phyloP scores from a whole-genome alignment of 1,284 basidiomycete species.

The Coniophora puteana region DNA sequence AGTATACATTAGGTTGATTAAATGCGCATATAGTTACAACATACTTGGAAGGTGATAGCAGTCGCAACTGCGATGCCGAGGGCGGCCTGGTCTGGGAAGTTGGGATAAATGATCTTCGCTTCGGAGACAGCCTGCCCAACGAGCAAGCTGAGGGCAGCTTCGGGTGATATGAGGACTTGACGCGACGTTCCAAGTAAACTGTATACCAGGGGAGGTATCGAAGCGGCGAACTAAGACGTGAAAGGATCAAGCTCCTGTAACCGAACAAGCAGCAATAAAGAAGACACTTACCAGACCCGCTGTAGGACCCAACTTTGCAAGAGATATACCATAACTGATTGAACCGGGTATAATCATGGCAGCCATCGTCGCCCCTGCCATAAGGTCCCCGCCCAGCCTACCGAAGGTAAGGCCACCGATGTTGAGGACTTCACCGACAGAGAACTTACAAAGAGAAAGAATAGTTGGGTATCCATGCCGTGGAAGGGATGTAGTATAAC shows the following conservation, averaged over 20 bases:
- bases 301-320: slow-evolving; percentile 79
- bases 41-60: slow-evolving; percentile 79
- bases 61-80: slow-evolving; percentile 67
- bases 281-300: slow-evolving; percentile 70
- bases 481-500: slow-evolving; percentile 69
- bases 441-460: slow-evolving; percentile 60
- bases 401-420: slow-evolving; percentile 7
- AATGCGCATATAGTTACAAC: slow-evolving; percentile 2
- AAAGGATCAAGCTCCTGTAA: slow-evolving; percentile 7
- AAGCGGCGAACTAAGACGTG: slow-evolving; percentile 60
- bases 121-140: slow-evolving; percentile 84
- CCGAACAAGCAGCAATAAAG: slow-evolving; percentile 12
- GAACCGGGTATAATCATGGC: slow-evolving; percentile 91
- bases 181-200: slow-evolving; percentile 83
- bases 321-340: slow-evolving; percentile 86
- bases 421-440: background rate
- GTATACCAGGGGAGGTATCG: slow-evolving; percentile 80
- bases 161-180: slow-evolving; percentile 84
- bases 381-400: slow-evolving; percentile 77
- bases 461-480: slow-evolving; percentile 84
- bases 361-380: slow-evolving; percentile 85
- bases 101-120: slow-evolving; percentile 56
- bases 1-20: background rate
- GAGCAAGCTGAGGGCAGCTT: slow-evolving; percentile 86
- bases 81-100: slow-evolving; percentile 41